Percentiles rank a stretch among this genome's conserved stretches.
Evolutionary conservation across 1,284 basidiomycete species (phyloP).

Genomic region (Ustilago loliicola): DNA sequence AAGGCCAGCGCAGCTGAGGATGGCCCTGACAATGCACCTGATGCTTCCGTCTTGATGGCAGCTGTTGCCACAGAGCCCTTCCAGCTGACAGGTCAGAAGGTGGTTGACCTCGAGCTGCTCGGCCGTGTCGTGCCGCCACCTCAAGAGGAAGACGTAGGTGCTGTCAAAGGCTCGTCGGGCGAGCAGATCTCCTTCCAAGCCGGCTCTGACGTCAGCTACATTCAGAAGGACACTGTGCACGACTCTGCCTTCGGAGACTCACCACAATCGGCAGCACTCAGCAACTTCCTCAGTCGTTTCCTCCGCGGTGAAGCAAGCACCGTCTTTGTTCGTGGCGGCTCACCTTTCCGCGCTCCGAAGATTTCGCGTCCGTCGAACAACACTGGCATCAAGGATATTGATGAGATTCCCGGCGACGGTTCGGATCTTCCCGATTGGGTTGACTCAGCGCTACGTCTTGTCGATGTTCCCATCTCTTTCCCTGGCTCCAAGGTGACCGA

Average conservation of each 20-base stretch:
- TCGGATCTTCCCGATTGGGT: slow-evolving; percentile 62
- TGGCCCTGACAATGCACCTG: slow-evolving; percentile 5
- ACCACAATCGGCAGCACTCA: slow-evolving; percentile 56
- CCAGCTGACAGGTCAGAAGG: slow-evolving; percentile 55
- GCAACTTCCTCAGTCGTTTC: slow-evolving; percentile 63
- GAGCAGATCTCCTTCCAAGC: slow-evolving; percentile 14
- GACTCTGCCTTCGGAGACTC: slow-evolving; percentile 27
- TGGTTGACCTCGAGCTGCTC: slow-evolving; percentile 49
- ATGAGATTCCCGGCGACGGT: slow-evolving; percentile 52
- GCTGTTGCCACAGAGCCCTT: slow-evolving; percentile 63
- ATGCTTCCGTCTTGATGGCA: slow-evolving; percentile 58
- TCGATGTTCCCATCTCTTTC: slow-evolving; percentile 64
- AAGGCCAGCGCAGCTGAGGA: neutral
- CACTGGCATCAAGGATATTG: neutral
- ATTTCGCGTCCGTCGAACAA: slow-evolving; percentile 5
- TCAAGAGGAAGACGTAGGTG: slow-evolving; percentile 18
- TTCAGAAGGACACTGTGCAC: neutral
- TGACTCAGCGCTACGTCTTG: slow-evolving; percentile 53
- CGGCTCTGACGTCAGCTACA: neutral
- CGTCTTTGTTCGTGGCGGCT: slow-evolving; percentile 63
- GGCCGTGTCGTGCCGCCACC: slow-evolving; percentile 62
- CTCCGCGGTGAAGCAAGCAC: slow-evolving; percentile 63
- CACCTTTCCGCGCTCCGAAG: slow-evolving; percentile 47
- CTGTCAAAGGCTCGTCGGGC: neutral
- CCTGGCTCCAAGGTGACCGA: slow-evolving; percentile 64